Conservation (phyloP, 345 rosid genomes). For the Eucalyptus microcorys region DNA sequence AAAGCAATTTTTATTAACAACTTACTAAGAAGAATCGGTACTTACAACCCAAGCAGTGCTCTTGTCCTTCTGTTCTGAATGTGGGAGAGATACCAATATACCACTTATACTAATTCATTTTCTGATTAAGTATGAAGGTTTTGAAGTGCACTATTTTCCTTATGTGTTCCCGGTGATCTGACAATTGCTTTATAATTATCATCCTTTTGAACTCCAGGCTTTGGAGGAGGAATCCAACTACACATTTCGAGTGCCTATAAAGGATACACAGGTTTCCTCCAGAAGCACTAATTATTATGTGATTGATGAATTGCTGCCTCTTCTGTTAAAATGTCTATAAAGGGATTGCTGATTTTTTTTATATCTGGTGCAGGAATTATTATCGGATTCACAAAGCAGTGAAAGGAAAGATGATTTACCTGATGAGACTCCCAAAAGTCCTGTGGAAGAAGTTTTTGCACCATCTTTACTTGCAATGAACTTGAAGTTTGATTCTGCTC, state of each 20-base stretch:
- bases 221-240: slow-evolving; percentile 10
- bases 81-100: not conserved
- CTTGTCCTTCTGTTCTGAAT: not conserved
- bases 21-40: not conserved
- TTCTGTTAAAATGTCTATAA: not conserved
- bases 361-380: slow-evolving; percentile 35
- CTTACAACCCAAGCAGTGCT: not conserved
- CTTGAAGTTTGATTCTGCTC: slow-evolving; percentile 54
- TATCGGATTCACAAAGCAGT: slow-evolving; percentile 30
- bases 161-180: not conserved
- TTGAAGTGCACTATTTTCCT: not conserved
- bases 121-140: not conserved
- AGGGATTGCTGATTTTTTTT: not conserved
- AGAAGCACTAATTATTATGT: not conserved
- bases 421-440: slow-evolving; percentile 36
- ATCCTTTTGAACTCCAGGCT: not conserved
- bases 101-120: not conserved
- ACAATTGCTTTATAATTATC: not conserved
- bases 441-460: slow-evolving; percentile 52
- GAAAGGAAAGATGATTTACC: slow-evolving; percentile 26
- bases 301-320: not conserved
- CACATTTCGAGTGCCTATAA: slow-evolving; percentile 35
- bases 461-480: slow-evolving; percentile 65
- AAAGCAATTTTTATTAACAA: not conserved
- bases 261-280: slow-evolving; percentile 42